Evolutionary conservation across 192 early-diverging fungal genomes (phyloP).

Genomic region (Gamsiella multidivaricata): DNA sequence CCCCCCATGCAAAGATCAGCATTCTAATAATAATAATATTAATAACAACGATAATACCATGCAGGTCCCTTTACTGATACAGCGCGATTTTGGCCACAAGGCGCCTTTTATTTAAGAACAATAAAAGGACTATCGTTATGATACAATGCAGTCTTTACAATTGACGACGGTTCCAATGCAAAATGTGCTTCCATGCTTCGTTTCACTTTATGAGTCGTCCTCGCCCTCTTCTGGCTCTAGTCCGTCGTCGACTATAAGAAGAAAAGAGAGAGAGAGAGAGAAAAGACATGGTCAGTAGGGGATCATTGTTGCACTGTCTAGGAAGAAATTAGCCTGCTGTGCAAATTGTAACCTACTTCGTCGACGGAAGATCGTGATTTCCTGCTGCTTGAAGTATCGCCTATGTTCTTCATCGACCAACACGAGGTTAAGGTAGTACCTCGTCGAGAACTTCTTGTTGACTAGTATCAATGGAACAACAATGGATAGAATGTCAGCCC

Average conservation of each 20-base stretch:
- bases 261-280: not conserved
- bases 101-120: not conserved
- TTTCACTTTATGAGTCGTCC: not conserved
- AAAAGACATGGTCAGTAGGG: not conserved
- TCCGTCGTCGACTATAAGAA: slow-evolving; percentile 32
- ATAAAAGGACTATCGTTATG: no score
- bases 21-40: not conserved
- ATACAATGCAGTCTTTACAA: no score
- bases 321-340: no score
- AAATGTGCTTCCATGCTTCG: not conserved
- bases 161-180: not conserved
- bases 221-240: slow-evolving; percentile 36
- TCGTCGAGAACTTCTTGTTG: slow-evolving; percentile 98
- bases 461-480: slow-evolving; percentile 56
- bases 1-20: not conserved
- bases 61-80: no score
- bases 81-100: not conserved
- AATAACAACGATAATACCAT: no score
- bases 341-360: no score
- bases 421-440: slow-evolving; percentile 98
- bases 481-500: no score
- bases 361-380: slow-evolving; percentile 86
- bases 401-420: slow-evolving; percentile 98
- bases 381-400: slow-evolving; percentile 99
- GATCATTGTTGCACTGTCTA: not conserved